Percentiles rank a stretch among this genome's conserved stretches.
Evolutionary conservation across 179 eudicot genomes (phyloP).

Genomic region (Actinidia polygama): DNA sequence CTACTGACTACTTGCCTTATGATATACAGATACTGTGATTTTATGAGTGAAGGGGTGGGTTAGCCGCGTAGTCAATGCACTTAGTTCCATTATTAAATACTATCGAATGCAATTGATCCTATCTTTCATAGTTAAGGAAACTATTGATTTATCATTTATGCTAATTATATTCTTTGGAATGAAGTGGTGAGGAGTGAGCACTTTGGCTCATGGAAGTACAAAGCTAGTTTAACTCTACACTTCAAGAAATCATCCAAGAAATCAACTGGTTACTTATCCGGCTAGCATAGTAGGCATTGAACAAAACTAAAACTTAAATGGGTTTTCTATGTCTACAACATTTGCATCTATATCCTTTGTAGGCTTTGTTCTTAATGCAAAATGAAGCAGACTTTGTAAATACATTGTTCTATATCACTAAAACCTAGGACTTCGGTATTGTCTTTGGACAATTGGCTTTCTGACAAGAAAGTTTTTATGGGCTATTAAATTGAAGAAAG

Average conservation of each 20-base stretch:
- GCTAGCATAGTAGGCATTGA: neutral
- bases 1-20: neutral
- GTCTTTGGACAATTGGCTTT: slow-evolving; percentile 1
- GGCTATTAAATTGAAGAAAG: neutral
- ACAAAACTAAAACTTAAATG: neutral
- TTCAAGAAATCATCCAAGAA: neutral
- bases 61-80: neutral
- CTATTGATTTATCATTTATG: neutral
- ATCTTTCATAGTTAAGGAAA: slow-evolving; percentile 3
- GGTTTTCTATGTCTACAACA: neutral
- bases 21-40: neutral
- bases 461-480: neutral
- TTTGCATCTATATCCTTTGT: neutral
- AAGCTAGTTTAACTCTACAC: neutral
- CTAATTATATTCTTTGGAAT: neutral
- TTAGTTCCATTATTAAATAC: neutral
- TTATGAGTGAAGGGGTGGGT: neutral
- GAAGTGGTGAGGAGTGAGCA: neutral
- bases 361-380: neutral
- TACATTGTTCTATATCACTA: neutral
- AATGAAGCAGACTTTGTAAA: neutral
- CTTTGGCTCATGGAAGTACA: neutral
- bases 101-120: neutral
- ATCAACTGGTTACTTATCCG: neutral
- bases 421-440: neutral